Evolutionary conservation across 2,329 filamentous ascomycete genomes (phyloP).

Genomic region (Hirsutella minnesotensis): DNA sequence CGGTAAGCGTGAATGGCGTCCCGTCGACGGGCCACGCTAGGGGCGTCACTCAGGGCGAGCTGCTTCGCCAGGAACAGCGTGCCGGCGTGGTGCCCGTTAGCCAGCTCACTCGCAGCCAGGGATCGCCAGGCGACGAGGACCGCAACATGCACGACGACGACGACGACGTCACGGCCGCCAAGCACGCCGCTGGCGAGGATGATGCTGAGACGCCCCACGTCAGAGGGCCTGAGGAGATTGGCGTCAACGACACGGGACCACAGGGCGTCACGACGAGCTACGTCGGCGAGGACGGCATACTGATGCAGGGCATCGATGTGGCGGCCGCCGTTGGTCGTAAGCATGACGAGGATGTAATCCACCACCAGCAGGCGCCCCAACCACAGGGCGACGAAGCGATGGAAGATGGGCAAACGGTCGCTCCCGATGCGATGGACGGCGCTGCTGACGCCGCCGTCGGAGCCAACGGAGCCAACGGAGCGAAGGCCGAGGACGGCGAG

Average conservation of each 20-base stretch:
- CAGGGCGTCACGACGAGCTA: slow-evolving; percentile 37
- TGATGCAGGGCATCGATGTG: slow-evolving; percentile 44
- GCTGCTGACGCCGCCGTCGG: too few species aligned
- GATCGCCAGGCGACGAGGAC: slow-evolving; percentile 7
- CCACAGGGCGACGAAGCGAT: too few species aligned
- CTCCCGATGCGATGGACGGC: too few species aligned
- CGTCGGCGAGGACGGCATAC: slow-evolving; percentile 27
- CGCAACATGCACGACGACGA: slow-evolving; percentile 16
- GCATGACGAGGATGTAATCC: slow-evolving; percentile 13
- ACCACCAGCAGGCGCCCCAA: background rate
- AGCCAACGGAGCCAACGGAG: too few species aligned
- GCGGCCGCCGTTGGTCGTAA: slow-evolving; percentile 50
- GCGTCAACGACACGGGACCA: slow-evolving; percentile 75
- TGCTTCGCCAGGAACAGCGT: slow-evolving; percentile 76
- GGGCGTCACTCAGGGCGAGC: slow-evolving; percentile 70
- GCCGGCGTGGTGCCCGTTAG: slow-evolving; percentile 64
- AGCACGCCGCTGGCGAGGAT: slow-evolving; percentile 28
- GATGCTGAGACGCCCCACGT: slow-evolving; percentile 65
- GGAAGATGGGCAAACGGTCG: too few species aligned
- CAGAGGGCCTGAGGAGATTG: slow-evolving; percentile 73
- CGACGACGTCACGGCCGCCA: slow-evolving; percentile 13
- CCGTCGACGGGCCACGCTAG: slow-evolving; percentile 36
- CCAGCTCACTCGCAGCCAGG: slow-evolving; percentile 38
- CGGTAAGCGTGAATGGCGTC: slow-evolving; percentile 61
- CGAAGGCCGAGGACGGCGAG: too few species aligned